Percentiles rank a stretch among this genome's conserved stretches.
Evolutionary conservation across 148 eudicot genomes (phyloP).

Genomic region (Diospyros lotus): DNA sequence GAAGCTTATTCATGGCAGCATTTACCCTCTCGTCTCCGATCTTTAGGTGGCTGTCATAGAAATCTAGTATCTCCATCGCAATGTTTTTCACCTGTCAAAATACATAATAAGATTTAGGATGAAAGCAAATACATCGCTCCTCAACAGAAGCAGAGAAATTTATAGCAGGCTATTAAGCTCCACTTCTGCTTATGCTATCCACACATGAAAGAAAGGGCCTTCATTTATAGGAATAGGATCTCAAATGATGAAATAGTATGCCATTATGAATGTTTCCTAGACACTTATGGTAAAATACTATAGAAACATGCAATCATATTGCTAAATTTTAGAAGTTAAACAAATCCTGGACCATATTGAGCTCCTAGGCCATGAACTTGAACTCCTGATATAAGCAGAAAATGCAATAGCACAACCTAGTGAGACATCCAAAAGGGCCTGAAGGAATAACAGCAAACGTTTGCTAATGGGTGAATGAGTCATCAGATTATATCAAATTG

Average conservation of each 20-base stretch:
- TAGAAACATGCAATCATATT: neutral
- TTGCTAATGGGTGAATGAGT: neutral
- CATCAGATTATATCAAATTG: neutral
- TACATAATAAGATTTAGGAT: neutral
- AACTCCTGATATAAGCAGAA: neutral
- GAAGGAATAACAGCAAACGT: no score
- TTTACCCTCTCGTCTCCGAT: slow-evolving; percentile 63
- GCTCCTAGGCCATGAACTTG: neutral
- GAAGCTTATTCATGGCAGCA: slow-evolving; percentile 66
- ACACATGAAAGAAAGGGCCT: neutral
- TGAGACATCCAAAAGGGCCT: neutral
- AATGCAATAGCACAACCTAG: neutral
- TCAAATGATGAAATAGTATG: no score
- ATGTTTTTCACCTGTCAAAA: slow-evolving; percentile 83
- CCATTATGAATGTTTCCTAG: neutral
- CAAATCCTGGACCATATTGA: neutral
- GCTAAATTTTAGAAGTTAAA: neutral
- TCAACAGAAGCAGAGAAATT: neutral
- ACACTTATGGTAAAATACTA: neutral
- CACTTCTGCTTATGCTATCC: neutral
- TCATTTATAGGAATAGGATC: no score
- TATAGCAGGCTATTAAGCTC: neutral
- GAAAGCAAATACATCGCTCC: neutral
- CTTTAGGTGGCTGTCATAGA: slow-evolving; percentile 68
- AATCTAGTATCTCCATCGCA: slow-evolving; percentile 92